These are phyloP conservation scores for Elsinoe fawcettii DNA, from an alignment of 2,329 filamentous ascomycete genomes.

Conservation along the genomic window DNA sequence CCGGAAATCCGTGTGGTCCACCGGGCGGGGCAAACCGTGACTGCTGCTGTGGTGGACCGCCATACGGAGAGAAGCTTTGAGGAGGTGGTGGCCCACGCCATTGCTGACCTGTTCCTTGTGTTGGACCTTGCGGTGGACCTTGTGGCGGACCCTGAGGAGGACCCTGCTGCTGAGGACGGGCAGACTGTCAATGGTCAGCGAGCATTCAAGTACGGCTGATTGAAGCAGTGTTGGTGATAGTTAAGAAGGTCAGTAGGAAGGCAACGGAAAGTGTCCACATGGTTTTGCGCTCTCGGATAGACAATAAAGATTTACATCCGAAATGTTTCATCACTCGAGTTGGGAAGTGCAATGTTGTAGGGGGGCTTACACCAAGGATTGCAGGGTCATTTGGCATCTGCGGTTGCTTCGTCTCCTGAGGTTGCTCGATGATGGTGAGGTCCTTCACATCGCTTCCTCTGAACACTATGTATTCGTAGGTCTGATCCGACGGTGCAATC, in stretches of 20 bases:
- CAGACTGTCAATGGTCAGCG: slow-evolving; percentile 22
- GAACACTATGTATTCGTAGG: slow-evolving; percentile 99
- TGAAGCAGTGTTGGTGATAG: slow-evolving; percentile 4
- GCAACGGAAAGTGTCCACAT: slow-evolving; percentile 98
- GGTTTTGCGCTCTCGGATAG: slow-evolving; percentile 89
- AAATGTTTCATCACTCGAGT: slow-evolving; percentile 80
- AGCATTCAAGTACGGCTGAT: neutral
- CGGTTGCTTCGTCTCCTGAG: slow-evolving; percentile 64
- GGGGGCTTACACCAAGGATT: slow-evolving; percentile 82
- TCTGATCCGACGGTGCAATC: slow-evolving; percentile 71
- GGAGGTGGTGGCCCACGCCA: slow-evolving; percentile 33
- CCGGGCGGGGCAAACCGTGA: slow-evolving; percentile 40
- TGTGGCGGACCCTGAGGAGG: slow-evolving; percentile 18
- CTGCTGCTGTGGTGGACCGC: slow-evolving; percentile 38
- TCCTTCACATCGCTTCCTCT: slow-evolving; percentile 98
- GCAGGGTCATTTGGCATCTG: slow-evolving; percentile 89
- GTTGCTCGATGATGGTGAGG: slow-evolving; percentile 80
- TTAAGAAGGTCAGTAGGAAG: slow-evolving; percentile 84
- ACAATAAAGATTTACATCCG: slow-evolving; percentile 85
- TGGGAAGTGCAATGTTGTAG: slow-evolving; percentile 22
- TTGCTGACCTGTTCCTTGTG: slow-evolving; percentile 32
- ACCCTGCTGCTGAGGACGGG: slow-evolving; percentile 21
- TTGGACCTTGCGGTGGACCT: slow-evolving; percentile 29
- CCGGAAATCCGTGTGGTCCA: slow-evolving; percentile 39
- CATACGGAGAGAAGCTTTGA: slow-evolving; percentile 33